These are phyloP conservation scores for Neospermospora avenae DNA, from an alignment of 2,329 filamentous ascomycete species.

Conservation along the genomic window DNA sequence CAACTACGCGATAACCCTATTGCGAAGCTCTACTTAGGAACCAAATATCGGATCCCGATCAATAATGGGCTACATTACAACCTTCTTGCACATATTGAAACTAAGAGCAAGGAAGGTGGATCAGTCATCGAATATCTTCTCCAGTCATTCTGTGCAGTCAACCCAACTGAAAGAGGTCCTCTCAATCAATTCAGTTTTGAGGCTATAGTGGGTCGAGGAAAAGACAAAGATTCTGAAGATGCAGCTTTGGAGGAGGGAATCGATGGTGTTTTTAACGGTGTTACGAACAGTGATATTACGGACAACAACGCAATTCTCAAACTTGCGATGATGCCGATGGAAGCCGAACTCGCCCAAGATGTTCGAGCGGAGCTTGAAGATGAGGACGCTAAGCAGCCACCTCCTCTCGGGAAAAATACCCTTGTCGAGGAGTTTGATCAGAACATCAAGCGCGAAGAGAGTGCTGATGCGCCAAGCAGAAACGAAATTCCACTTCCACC, in stretches of 20 bases:
- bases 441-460: slow-evolving; percentile 85
- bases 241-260: slow-evolving; percentile 60
- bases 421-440: slow-evolving; percentile 86
- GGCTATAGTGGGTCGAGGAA: slow-evolving; percentile 53
- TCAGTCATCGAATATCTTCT: slow-evolving; percentile 74
- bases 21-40: slow-evolving; percentile 77
- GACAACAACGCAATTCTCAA: slow-evolving; percentile 59
- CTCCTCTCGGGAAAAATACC: slow-evolving; percentile 64
- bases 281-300: slow-evolving; percentile 58
- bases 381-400: slow-evolving; percentile 75
- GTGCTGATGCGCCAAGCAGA: slow-evolving; percentile 75
- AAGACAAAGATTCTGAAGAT: slow-evolving; percentile 59
- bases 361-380: slow-evolving; percentile 84
- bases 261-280: slow-evolving; percentile 57
- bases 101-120: slow-evolving; percentile 78
- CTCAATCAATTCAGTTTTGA: slow-evolving; percentile 63
- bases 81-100: slow-evolving; percentile 83
- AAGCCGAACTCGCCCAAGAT: slow-evolving; percentile 77
- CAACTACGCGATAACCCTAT: slow-evolving; percentile 74
- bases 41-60: slow-evolving; percentile 88
- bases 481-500: slow-evolving; percentile 82
- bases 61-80: slow-evolving; percentile 80
- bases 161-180: slow-evolving; percentile 57
- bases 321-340: slow-evolving; percentile 80
- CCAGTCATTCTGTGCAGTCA: slow-evolving; percentile 54